Evolutionary conservation across 2,329 filamentous ascomycete species (phyloP).

Genomic region (Pestalotiopsis sp.): DNA sequence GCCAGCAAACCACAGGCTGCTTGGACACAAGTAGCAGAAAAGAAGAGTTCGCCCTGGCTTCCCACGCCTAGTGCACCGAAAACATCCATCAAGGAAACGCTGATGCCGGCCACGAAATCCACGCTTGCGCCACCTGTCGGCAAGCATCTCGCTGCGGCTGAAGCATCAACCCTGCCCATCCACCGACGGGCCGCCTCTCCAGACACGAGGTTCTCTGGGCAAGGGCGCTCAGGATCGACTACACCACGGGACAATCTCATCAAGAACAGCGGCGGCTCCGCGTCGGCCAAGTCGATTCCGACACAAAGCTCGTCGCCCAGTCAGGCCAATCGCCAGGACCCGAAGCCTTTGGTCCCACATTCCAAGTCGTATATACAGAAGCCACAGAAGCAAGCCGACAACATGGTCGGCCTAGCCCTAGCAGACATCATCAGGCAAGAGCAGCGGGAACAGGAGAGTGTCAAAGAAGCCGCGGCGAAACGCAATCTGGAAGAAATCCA

Average conservation of each 20-base stretch:
- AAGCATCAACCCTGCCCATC: constrained; percentile 37
- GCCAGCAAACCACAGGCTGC: constrained; percentile 37
- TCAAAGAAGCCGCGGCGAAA: constrained; percentile 83
- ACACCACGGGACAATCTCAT: constrained; percentile 15
- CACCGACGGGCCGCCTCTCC: constrained; percentile 56
- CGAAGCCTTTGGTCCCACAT: constrained; percentile 52
- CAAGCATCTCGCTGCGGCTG: constrained; percentile 45
- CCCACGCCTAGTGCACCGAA: constrained; percentile 48
- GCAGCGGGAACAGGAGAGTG: constrained; percentile 76
- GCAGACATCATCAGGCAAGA: constrained; percentile 88
- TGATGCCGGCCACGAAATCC: constrained; percentile 34
- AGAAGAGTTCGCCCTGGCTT: constrained; percentile 66
- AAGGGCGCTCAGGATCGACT: constrained; percentile 33
- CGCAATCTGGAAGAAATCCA: constrained; percentile 92
- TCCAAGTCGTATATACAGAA: constrained; percentile 61
- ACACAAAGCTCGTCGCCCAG: constrained; percentile 22
- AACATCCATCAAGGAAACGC: constrained; percentile 49
- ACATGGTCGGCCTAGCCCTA: constrained; percentile 71
- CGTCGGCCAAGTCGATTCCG: background rate
- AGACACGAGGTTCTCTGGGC: constrained; percentile 63
- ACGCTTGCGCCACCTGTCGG: constrained; percentile 30
- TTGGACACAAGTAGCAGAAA: constrained; percentile 45
- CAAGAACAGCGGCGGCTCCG: constrained; percentile 15
- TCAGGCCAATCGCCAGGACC: constrained; percentile 28
- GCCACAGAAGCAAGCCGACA: constrained; percentile 59